Percentiles rank a stretch among this genome's conserved stretches.
Evolutionary conservation across 1,139 yeast genomes (phyloP).

Genomic region (Lodderomyces elongisporus): DNA sequence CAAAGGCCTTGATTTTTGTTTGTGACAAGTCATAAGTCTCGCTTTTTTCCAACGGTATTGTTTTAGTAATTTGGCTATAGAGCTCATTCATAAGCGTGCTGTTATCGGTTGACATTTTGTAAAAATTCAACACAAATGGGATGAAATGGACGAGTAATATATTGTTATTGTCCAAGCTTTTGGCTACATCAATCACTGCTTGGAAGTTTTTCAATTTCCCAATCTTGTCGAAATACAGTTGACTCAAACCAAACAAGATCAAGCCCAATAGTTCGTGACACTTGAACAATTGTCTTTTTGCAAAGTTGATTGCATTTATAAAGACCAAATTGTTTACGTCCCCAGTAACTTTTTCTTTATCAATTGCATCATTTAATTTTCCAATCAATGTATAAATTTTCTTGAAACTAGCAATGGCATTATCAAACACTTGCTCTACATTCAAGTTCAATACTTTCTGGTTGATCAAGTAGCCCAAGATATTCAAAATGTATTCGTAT

Average conservation of each 20-base stretch:
- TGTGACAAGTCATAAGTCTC: slow-evolving; percentile 34
- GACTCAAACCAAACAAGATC: slow-evolving; percentile 49
- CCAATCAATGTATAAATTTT: slow-evolving; percentile 51
- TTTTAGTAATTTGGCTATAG: slow-evolving; percentile 20
- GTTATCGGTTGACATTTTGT: slow-evolving; percentile 25
- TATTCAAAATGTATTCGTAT: slow-evolving; percentile 65
- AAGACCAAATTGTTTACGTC: slow-evolving; percentile 43
- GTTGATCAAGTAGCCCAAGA: slow-evolving; percentile 53
- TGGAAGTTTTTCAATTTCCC: slow-evolving; percentile 32
- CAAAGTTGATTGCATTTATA: slow-evolving; percentile 50
- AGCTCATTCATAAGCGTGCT: slow-evolving; percentile 20
- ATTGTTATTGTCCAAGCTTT: slow-evolving; percentile 53
- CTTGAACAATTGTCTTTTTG: slow-evolving; percentile 56
- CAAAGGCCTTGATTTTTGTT: slow-evolving; percentile 53
- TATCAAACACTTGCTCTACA: slow-evolving; percentile 27
- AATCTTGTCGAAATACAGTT: slow-evolving; percentile 28
- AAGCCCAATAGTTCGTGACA: slow-evolving; percentile 74
- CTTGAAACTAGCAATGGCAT: slow-evolving; percentile 49
- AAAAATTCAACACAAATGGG: slow-evolving; percentile 53
- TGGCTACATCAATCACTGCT: slow-evolving; percentile 25
- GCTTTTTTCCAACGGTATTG: slow-evolving; percentile 10
- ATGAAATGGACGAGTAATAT: slow-evolving; percentile 57
- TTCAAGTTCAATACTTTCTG: slow-evolving; percentile 19
- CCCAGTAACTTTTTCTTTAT: slow-evolving; percentile 51
- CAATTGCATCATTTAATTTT: slow-evolving; percentile 57